Evolutionary conservation across 2,329 filamentous ascomycete genomes (phyloP).

Genomic region (Diaporthe eres): DNA sequence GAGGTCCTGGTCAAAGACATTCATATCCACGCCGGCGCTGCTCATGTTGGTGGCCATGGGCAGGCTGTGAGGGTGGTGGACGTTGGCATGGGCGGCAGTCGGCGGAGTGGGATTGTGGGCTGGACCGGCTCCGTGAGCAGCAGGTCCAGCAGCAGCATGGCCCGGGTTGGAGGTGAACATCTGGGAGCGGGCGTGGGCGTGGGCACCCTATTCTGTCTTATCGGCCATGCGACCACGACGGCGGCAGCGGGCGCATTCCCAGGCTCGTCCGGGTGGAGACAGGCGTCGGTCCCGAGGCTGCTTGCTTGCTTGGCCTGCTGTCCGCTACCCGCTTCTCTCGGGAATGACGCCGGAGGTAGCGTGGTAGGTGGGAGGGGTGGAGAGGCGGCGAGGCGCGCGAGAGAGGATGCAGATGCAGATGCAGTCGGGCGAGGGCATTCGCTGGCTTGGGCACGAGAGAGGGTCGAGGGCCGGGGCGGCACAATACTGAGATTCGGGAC

Average conservation of each 20-base stretch:
- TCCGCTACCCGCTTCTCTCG: background rate
- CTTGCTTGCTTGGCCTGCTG: background rate
- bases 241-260: constrained; percentile 25
- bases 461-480: background rate
- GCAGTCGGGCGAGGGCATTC: background rate
- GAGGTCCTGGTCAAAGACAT: constrained; percentile 66
- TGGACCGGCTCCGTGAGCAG: constrained; percentile 30
- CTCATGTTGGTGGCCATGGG: constrained; percentile 35
- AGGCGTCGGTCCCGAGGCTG: constrained; percentile 1
- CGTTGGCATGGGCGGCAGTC: constrained; percentile 18
- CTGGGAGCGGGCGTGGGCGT: constrained; percentile 45
- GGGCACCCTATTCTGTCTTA: constrained; percentile 15
- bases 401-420: background rate
- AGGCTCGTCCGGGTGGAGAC: constrained; percentile 15
- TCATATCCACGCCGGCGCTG: constrained; percentile 52
- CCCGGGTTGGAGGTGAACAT: constrained; percentile 71
- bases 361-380: background rate
- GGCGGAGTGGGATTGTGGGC: constrained; percentile 28
- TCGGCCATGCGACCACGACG: constrained; percentile 40
- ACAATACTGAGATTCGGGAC: background rate
- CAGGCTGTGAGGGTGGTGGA: constrained; percentile 33
- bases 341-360: background rate
- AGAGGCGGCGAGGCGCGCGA: background rate
- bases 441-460: background rate
- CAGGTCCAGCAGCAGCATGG: constrained; percentile 58